Percentiles rank a stretch among this genome's conserved stretches.
Conservation (phyloP, 352 stramenopile genomes). For the Globisporangium recalcitrans region DNA sequence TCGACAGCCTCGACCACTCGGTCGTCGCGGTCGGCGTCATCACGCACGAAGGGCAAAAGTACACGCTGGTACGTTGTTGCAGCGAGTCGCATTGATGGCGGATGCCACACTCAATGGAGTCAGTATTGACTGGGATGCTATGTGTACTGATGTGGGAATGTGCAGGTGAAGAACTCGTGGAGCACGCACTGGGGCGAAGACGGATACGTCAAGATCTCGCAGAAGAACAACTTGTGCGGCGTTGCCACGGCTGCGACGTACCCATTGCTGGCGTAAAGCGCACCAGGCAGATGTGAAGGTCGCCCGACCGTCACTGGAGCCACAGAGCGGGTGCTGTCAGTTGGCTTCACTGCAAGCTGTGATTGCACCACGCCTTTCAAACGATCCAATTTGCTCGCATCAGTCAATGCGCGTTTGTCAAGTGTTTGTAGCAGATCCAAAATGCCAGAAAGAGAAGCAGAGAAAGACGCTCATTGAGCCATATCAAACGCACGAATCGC, state of each 20-base stretch:
- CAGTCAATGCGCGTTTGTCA: too few relatives aligned
- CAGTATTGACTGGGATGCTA: not conserved
- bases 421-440: too few relatives aligned
- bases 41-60: conserved; percentile 86
- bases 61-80: conserved; percentile 62
- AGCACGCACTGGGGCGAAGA: conserved; percentile 91
- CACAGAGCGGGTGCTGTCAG: too few relatives aligned
- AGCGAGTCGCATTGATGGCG: not conserved
- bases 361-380: too few relatives aligned
- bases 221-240: conserved; percentile 94
- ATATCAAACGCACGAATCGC: too few relatives aligned
- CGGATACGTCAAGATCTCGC: conserved; percentile 89
- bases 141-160: not conserved
- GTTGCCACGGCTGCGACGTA: conserved; percentile 89
- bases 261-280: conserved; percentile 48
- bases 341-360: too few relatives aligned
- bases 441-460: too few relatives aligned
- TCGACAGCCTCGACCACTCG: conserved; percentile 91
- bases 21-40: conserved; percentile 90
- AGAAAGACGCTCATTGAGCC: too few relatives aligned
- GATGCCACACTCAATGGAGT: not conserved
- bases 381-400: too few relatives aligned
- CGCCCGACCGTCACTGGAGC: too few relatives aligned
- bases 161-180: conserved; percentile 91
- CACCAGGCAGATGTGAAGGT: not conserved